Evolutionary conservation across 306 rosid genomes (phyloP).

Genomic region (Potentilla sterilis): DNA sequence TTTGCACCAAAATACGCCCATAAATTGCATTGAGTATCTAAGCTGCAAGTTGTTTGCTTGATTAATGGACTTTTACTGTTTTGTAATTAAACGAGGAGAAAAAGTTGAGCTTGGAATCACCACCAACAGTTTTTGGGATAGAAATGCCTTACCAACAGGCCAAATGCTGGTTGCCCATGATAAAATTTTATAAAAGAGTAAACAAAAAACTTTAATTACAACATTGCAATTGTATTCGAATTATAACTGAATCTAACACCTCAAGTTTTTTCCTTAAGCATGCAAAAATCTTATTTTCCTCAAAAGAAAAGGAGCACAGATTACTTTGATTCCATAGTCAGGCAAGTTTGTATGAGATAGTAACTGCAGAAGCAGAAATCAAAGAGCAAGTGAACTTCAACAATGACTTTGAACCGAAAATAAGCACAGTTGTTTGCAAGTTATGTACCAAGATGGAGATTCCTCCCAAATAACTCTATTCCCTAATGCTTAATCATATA

Average conservation of each 20-base stretch:
- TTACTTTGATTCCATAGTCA: neutral
- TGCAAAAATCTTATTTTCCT: neutral
- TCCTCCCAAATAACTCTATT: conserved; percentile 8
- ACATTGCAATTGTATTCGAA: neutral
- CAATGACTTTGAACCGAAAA: conserved; percentile 5
- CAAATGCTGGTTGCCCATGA: too few species aligned
- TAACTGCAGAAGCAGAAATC: neutral
- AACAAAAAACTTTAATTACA: too few species aligned
- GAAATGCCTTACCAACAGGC: neutral
- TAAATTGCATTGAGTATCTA: neutral
- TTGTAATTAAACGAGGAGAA: neutral
- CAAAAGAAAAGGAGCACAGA: neutral
- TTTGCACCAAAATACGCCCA: neutral
- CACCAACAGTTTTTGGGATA: neutral
- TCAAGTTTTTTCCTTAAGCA: neutral
- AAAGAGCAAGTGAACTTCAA: neutral
- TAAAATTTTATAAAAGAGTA: too few species aligned
- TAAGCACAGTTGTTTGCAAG: neutral
- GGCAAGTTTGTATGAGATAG: neutral
- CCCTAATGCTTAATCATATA: conserved; percentile 1
- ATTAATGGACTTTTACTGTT: neutral
- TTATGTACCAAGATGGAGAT: conserved; percentile 20
- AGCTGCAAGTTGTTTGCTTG: neutral
- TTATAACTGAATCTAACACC: neutral
- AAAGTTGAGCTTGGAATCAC: neutral